These are phyloP conservation scores for Albifimbria verrucaria DNA, from an alignment of 2,329 filamentous ascomycete species.

Conservation along the genomic window DNA sequence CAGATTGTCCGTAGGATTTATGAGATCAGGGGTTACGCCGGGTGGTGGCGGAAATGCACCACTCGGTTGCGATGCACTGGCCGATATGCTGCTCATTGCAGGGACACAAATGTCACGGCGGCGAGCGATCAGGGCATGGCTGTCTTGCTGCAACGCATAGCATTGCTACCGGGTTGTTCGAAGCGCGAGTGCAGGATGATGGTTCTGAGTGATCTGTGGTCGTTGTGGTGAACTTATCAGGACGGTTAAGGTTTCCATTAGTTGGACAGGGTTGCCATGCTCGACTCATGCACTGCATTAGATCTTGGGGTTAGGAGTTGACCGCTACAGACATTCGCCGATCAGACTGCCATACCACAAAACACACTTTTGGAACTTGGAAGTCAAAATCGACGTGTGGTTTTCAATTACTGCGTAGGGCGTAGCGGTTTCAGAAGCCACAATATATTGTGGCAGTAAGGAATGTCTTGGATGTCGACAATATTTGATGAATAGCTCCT, in stretches of 20 bases:
- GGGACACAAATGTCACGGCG: neutral
- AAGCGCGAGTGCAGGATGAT: neutral
- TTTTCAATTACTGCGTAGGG: no score
- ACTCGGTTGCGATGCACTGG: neutral
- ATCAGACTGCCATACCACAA: no score
- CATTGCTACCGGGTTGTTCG: neutral
- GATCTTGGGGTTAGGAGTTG: no score
- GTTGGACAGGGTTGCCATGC: neutral
- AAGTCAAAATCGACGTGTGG: no score
- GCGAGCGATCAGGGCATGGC: neutral
- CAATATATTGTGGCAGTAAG: no score
- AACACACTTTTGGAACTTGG: no score
- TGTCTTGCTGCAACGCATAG: neutral
- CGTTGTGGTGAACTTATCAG: neutral
- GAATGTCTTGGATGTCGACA: no score
- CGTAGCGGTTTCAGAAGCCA: no score
- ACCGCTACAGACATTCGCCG: no score
- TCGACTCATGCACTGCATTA: neutral
- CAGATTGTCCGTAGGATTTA: neutral
- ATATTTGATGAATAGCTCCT: no score
- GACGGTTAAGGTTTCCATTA: neutral
- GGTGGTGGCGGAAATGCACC: neutral
- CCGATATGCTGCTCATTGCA: neutral
- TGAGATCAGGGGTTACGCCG: neutral
- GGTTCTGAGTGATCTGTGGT: neutral